A percentile compares a stretch with the other conserved stretches of the same genome.
Evolutionary conservation across 192 early-diverging fungal species (phyloP).

Genomic region (Podila clonocystis): DNA sequence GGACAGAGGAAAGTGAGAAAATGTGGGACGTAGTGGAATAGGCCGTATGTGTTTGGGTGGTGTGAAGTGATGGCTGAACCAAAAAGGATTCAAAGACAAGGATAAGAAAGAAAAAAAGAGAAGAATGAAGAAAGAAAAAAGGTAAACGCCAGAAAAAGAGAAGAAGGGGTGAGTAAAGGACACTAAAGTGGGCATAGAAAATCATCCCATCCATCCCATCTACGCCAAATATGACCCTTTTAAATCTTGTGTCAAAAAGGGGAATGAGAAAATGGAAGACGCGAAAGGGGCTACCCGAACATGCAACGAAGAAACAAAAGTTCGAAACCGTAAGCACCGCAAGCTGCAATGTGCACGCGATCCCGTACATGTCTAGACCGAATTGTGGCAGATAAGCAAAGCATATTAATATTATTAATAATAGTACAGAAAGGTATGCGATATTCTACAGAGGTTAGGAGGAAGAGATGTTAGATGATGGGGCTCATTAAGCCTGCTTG

Average conservation of each 20-base stretch:
- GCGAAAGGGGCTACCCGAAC: no score
- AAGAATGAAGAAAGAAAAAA: not conserved
- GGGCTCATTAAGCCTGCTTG: not conserved
- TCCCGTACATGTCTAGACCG: no score
- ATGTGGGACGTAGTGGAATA: not conserved
- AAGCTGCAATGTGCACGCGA: no score
- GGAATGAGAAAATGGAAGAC: no score
- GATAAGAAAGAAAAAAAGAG: not conserved
- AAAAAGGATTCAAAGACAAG: not conserved
- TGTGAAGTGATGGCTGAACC: no score
- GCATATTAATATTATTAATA: not conserved
- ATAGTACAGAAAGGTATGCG: not conserved
- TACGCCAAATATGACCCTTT: not conserved
- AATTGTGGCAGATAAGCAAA: no score
- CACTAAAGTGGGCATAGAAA: not conserved
- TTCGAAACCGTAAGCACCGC: no score
- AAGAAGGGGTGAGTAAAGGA: slow-evolving; percentile 9
- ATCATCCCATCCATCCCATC: not conserved
- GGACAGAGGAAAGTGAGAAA: not conserved
- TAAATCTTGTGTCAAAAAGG: not conserved
- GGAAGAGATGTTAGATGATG: not conserved
- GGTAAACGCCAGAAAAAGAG: not conserved
- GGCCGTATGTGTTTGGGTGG: no score
- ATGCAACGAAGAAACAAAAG: no score
- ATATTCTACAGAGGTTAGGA: no score